Percentiles rank a stretch among this genome's conserved stretches.
Conservation (phyloP, 2,329 filamentous ascomycete species). For the Bipolaris sorokiniana region DNA sequence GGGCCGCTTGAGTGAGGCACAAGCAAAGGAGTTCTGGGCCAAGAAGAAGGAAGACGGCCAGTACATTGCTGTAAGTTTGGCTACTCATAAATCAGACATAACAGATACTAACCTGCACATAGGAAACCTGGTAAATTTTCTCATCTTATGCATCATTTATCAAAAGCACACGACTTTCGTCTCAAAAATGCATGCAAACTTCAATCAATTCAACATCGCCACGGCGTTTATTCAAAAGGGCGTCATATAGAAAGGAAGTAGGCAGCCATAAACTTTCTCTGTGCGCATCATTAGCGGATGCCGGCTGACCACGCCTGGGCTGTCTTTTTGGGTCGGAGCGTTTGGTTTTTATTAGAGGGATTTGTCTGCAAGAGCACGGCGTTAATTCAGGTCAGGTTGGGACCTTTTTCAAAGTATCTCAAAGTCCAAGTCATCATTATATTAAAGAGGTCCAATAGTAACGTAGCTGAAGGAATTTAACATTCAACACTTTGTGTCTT, state of each 20-base stretch:
- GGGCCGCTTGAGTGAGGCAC: conserved; percentile 80
- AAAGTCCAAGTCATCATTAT: background rate
- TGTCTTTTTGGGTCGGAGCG: conserved; percentile 3
- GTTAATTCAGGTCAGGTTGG: background rate
- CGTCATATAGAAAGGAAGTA: conserved; percentile 10
- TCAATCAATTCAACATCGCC: conserved; percentile 15
- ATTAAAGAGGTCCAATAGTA: background rate
- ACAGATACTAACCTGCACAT: background rate
- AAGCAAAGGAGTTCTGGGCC: conserved; percentile 87
- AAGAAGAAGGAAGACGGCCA: conserved; percentile 91
- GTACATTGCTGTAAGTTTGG: conserved; percentile 78
- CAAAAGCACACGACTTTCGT: conserved; percentile 5
- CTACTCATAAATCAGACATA: background rate
- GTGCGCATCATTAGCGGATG: background rate
- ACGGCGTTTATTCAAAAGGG: conserved; percentile 17
- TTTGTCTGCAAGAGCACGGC: conserved; percentile 17
- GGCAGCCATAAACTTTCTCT: conserved; percentile 1
- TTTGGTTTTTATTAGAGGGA: conserved; percentile 9
- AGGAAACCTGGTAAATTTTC: conserved; percentile 14
- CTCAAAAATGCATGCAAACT: conserved; percentile 6
- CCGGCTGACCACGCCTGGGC: background rate
- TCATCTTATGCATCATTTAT: background rate
- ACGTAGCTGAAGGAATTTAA: too few species aligned
- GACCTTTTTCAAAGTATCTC: too few species aligned
- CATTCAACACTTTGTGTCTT: too few species aligned